These are phyloP conservation scores for Colletotrichum incanum DNA, from an alignment of 2,329 filamentous ascomycete species.

Conservation along the genomic window DNA sequence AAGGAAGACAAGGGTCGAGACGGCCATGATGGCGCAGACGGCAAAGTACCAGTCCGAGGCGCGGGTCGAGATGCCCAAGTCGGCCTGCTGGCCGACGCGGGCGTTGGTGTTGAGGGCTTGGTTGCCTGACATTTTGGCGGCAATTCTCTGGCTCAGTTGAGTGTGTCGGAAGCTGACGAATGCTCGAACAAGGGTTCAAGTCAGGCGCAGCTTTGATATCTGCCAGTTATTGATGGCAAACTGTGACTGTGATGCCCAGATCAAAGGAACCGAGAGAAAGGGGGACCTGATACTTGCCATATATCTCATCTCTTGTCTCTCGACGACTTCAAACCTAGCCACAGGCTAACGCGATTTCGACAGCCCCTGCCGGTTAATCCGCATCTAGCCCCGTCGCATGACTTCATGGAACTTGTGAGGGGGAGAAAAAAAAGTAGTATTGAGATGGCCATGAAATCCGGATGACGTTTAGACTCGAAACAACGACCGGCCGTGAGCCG, in stretches of 20 bases:
- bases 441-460: slow-evolving; percentile 18
- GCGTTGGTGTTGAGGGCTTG: slow-evolving; percentile 62
- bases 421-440: background rate
- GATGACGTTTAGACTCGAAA: slow-evolving; percentile 41
- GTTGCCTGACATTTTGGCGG: slow-evolving; percentile 54
- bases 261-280: accelerated
- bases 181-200: background rate
- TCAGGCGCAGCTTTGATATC: background rate
- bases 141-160: background rate
- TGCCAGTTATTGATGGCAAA: background rate
- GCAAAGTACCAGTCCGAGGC: slow-evolving; percentile 77
- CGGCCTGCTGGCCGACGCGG: slow-evolving; percentile 64
- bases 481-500: background rate
- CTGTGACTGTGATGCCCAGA: background rate
- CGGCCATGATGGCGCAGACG: slow-evolving; percentile 72
- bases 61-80: slow-evolving; percentile 71
- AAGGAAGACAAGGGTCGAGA: slow-evolving; percentile 68
- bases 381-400: slow-evolving; percentile 29
- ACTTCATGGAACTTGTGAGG: slow-evolving; percentile 11
- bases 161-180: background rate
- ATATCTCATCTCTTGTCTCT: slow-evolving; percentile 33
- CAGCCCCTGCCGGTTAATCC: slow-evolving; percentile 29
- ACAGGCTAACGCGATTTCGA: slow-evolving; percentile 7
- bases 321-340: slow-evolving; percentile 10
- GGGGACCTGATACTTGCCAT: slow-evolving; percentile 6